Conservation (phyloP, 371 early-diverging fungal genomes). For the Antonospora locustae region DNA sequence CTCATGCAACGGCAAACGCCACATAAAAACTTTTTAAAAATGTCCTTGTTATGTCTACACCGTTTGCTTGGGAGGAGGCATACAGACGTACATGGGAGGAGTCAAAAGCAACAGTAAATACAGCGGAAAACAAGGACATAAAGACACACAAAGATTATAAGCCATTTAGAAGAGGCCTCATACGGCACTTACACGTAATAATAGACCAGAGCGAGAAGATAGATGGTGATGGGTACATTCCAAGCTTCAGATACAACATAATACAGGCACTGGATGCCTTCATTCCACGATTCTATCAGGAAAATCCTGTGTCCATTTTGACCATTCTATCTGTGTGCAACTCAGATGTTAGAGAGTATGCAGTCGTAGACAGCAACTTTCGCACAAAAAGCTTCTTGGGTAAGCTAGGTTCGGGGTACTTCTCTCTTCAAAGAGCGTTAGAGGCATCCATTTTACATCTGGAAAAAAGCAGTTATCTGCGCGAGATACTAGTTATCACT, state of each 20-base stretch:
- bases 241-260: slow-evolving; percentile 24
- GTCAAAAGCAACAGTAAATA: not conserved
- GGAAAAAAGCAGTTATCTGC: slow-evolving; percentile 13
- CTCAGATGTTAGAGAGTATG: not conserved
- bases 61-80: slow-evolving; percentile 47
- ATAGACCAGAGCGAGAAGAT: slow-evolving; percentile 37
- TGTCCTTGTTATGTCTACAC: slow-evolving; percentile 17
- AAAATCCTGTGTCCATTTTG: slow-evolving; percentile 40
- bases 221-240: slow-evolving; percentile 39
- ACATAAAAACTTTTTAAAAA: too few relatives aligned
- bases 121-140: slow-evolving; percentile 4
- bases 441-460: slow-evolving; percentile 17
- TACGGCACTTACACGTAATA: slow-evolving; percentile 31
- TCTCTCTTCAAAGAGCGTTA: slow-evolving; percentile 33
- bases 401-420: slow-evolving; percentile 29
- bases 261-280: slow-evolving; percentile 11
- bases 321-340: slow-evolving; percentile 19
- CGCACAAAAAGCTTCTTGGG: slow-evolving; percentile 20
- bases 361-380: not conserved
- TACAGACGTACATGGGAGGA: slow-evolving; percentile 47
- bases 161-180: slow-evolving; percentile 23
- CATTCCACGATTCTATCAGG: slow-evolving; percentile 10
- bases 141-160: slow-evolving; percentile 6
- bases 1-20: too few relatives aligned
- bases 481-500: slow-evolving; percentile 38